Evolutionary conservation across 306 rosid genomes (phyloP), one percentile per base, ranked within the genome.

Genomic region (Arachis stenosperma): DNA sequence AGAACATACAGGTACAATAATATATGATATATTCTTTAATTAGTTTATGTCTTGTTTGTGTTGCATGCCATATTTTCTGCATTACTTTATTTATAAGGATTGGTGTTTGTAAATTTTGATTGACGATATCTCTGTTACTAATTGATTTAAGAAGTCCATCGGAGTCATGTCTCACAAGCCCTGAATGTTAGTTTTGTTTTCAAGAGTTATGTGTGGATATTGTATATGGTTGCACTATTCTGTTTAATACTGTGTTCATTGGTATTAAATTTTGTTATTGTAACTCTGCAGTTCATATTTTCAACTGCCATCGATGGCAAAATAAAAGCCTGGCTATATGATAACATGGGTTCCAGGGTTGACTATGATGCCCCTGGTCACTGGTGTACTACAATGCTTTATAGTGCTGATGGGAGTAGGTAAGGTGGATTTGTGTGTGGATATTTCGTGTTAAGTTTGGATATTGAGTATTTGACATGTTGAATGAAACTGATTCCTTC

Each of bases 311-410:
- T 76, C 70, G 96, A 92, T 82, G 98, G 98, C 41, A 92, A 90
- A 83, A 92, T 92, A 82, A 92, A 90, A 82, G 96, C 94, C 47
- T 92, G 98, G 98, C 74, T 92, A 55, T 92, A 92, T 8, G 94
- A 90, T 77, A 83, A 85, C 76, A 44, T 76, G 88, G 98, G 96
- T 73, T 87, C 96, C 43, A 84, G 92, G 86, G 96, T 88, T 84
- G 94, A 87, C 77, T 92, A 90, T 69, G 87, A 92, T 81, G 96
- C 98, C 62, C 98, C 98, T 71, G 96, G 98, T 56, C 86, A 79
- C 42, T 88, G 88, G 92, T 92, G 94, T 75, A 90, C 98, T 4
- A 86, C 86, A 61, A 84, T 92, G 88, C 92, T 86, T 71, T 92
- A 88, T 83, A 92, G 92, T 80, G 89, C 88, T 7, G 98, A 92